A percentile compares a stretch with the other conserved stretches of the same genome.
Conservation (phyloP, 371 early-diverging fungal genomes). For the Smittium mucronatum region DNA sequence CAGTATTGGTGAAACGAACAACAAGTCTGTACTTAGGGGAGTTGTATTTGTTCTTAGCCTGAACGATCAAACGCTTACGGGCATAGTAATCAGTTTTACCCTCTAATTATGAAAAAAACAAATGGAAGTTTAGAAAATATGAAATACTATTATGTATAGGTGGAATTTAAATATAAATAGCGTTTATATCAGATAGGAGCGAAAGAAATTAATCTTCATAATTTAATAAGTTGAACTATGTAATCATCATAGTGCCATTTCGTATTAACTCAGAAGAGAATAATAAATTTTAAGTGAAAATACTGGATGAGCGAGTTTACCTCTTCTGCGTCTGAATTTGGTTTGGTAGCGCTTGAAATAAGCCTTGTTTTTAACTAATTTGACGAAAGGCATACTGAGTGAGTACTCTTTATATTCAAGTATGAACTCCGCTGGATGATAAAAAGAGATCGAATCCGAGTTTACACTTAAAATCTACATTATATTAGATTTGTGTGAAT, state of each 20-base stretch:
- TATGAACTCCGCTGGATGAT: constrained; percentile 1
- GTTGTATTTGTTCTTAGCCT: constrained; percentile 99
- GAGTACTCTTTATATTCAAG: not conserved
- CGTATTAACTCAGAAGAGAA: not conserved
- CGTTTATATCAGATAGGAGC: constrained; percentile 80
- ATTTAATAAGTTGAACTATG: constrained; percentile 14
- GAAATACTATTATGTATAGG: not conserved
- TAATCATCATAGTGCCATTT: constrained; percentile 15
- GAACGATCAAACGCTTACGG: constrained; percentile 95
- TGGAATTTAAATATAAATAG: constrained; percentile 6
- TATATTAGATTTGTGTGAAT: not conserved
- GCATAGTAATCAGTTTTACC: constrained; percentile 99
- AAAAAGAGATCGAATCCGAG: not conserved
- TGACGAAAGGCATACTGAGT: constrained; percentile 63
- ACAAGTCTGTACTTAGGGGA: constrained; percentile 99
- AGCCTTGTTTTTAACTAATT: constrained; percentile 89
- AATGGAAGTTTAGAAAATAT: not conserved
- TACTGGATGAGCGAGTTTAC: too few relatives aligned
- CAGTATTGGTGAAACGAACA: constrained; percentile 98
- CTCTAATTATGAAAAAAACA: constrained; percentile 45
- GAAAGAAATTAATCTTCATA: constrained; percentile 44
- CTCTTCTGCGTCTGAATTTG: constrained; percentile 96
- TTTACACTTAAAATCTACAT: not conserved
- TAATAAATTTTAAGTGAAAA: too few relatives aligned
- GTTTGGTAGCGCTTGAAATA: constrained; percentile 99